Base-by-base conservation (phyloP, 192 early-diverging fungal genomes). In the Haplosporangium gracile region DNA sequence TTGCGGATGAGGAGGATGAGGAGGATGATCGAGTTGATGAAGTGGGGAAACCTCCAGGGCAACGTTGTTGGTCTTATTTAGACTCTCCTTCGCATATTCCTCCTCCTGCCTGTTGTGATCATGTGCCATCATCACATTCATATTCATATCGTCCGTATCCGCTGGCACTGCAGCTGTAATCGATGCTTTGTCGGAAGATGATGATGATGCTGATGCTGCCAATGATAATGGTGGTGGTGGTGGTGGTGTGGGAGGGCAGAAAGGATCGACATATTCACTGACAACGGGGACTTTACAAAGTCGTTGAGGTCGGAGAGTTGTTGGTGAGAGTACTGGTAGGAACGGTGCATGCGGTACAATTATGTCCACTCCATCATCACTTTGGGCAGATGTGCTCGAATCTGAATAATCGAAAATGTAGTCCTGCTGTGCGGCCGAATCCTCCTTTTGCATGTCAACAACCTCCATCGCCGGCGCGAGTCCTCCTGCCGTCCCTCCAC, bases 201-300 rank as follows among this genome's bases (percentile, higher is more conserved):
- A 29, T 32, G 60, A 24, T 32, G 60, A 6, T 65, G 29, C 1
- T 34, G 29, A 32, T 65, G 1, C 13, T 13, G 11, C 0, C 11
- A 10, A 15, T 29, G 11, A 13, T 65, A 0, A n/a, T 5, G n/a
- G 55, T 34, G 26, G 0, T 65, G 60, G 55, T 65, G 60, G 29
- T 16, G 29, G 60, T 65, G 60, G 60, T 65, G 60, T 65, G 4
- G 60, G 60, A 65, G 29, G 60, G 13, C 26, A 65, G 32, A 2
- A 4, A 11, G n/a, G 45, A 42, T 53, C 49, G 22, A 49, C 20
- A 60, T 72, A 42, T 16, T 70, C 68, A 22, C 24, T 16, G 20
- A 68, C 76, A 34, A 70, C 76, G 15, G 69, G 51, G 10, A 79
- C 15, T 26, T 36, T 79, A 51, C 49, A 29, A 24, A 72, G 43